phyloP scores from a whole-genome alignment of 768 basidiomycete genomes.

The Boletus reticulatus region DNA sequence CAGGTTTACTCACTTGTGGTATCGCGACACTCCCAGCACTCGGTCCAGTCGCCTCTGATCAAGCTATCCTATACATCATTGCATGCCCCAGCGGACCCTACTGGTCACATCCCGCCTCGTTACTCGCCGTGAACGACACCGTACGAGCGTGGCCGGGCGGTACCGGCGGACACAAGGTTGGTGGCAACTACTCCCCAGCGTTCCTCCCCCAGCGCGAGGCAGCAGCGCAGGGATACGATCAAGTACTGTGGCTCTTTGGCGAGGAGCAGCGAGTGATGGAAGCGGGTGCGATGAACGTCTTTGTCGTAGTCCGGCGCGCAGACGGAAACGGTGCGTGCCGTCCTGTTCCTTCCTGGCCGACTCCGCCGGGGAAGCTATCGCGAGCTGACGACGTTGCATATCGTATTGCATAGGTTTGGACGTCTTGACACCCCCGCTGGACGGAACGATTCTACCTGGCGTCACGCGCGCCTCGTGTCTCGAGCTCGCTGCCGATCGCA shows the following conservation, averaged over 20 bases:
- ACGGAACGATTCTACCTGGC: conserved; percentile 41
- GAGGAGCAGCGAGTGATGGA: conserved; percentile 53
- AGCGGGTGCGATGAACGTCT: conserved; percentile 82
- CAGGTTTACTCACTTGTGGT: neutral
- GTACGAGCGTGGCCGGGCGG: conserved; percentile 61
- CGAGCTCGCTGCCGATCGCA: no score
- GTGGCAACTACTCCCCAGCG: conserved; percentile 60
- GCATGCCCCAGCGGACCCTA: conserved; percentile 57
- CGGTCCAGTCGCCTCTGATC: conserved; percentile 71
- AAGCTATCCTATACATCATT: conserved; percentile 86
- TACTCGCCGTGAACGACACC: conserved; percentile 65
- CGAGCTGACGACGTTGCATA: no score
- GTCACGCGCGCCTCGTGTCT: no score
- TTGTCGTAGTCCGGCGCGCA: conserved; percentile 57
- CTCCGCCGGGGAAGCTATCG: no score
- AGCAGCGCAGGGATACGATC: conserved; percentile 65
- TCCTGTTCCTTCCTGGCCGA: no score
- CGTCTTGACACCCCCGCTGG: conserved; percentile 84
- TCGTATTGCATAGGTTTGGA: conserved; percentile 43
- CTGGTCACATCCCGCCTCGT: conserved; percentile 51
- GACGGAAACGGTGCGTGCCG: conserved; percentile 45
- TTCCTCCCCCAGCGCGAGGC: conserved; percentile 68
- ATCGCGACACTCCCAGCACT: conserved; percentile 36
- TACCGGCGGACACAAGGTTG: conserved; percentile 57
- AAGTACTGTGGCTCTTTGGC: conserved; percentile 78